Base-by-base conservation (phyloP, 371 early-diverging fungal genomes). In the Saksenaea vasiformis region DNA sequence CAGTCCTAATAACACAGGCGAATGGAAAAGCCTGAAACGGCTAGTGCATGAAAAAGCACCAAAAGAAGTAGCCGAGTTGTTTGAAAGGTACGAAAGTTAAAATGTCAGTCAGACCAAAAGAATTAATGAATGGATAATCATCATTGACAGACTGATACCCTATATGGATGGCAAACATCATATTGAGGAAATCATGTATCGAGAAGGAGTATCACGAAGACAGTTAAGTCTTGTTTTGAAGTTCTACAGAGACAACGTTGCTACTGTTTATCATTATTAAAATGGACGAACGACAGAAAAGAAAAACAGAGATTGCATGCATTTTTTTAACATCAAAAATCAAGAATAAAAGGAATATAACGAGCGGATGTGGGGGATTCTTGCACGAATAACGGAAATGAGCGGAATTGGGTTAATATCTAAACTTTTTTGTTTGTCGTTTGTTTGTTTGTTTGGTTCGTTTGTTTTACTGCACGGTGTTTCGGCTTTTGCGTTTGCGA, bases 91-190 rank as follows among this genome's bases (percentile, higher is more conserved):
- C 53, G 51, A 47, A 47, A 47, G 51, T 22, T 22, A 22, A n/a
- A 47, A 22, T 47, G 5, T 14, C 5, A n/a, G 43, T 41, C 10
- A 9, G n/a, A 9, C 58, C 26, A n/a, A 35, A 60, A 24, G 17
- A 22, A 14, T 27, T 7, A 19, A 61, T 19, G 15, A 24, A 36
- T n/a, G n/a, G n/a, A n/a, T n/a, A n/a, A n/a, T 43, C 43, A 44
- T 36, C 38, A n/a, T 19, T 41, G 2, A 36, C 58, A 83, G 88
- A 36, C 65, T 92, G 54, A 77, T 84, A n/a, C 85, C 87, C 2
- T 95, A 93, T 62, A 90, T 94, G 74, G 85, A 90, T 70, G 95
- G 95, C 2, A 85, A 87, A 47, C 86, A 88, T 68, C 90, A 89
- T 65, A 83, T 91, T 15, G 93, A 94, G 61, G 95, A 95, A 68